Evolutionary conservation across 129 eudicot genomes (phyloP), one percentile per base, ranked within the genome.

Genomic region (Lonicera japonica): DNA sequence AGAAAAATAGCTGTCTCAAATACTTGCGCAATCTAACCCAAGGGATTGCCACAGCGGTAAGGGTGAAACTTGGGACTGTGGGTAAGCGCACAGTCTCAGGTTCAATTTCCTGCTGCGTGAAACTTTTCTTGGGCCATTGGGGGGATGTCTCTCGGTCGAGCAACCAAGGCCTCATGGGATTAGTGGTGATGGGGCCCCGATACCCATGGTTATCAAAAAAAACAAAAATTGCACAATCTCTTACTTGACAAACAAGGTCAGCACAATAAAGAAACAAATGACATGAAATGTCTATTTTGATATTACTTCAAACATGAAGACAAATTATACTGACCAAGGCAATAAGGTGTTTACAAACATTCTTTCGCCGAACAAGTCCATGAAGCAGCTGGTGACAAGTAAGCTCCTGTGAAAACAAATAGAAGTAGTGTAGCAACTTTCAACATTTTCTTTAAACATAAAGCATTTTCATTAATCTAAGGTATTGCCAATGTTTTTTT

Each of bases 321-420:
- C 39, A 70, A 54, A 60, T 65, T 63, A 54, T 61, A 73, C 95
- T 74, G 50, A 92, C 98, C 98, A 92, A 76, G 52, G 74, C 55
- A 72, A 82, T 80, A 75, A 92, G 95, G 68, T 92, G 88, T 20
- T 66, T n/a, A 61, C 87, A 79, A 54, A 92, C 69, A 73, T 74
- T 83, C 80, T 50, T 84, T 51, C 96, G 76, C 51, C 84, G 80
- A 67, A 82, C 96, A 64, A 87, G 83, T 54, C 95, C 96, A 78
- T 85, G 91, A 72, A 92, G 95, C 68, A 92, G 73, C 77, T 92
- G 95, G 64, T 74, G 52, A 85, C 98, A 92, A 72, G 95, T 85
- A 13, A 92, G 84, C 39, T 71, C 95, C 98, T 92, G 84, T 62
- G 66, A 74, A 67, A 36, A 66, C 25, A 67, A 4, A 64, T 21